Conservation (phyloP, 495 filamentous ascomycete genomes). For the Aspergillus hancockii region DNA sequence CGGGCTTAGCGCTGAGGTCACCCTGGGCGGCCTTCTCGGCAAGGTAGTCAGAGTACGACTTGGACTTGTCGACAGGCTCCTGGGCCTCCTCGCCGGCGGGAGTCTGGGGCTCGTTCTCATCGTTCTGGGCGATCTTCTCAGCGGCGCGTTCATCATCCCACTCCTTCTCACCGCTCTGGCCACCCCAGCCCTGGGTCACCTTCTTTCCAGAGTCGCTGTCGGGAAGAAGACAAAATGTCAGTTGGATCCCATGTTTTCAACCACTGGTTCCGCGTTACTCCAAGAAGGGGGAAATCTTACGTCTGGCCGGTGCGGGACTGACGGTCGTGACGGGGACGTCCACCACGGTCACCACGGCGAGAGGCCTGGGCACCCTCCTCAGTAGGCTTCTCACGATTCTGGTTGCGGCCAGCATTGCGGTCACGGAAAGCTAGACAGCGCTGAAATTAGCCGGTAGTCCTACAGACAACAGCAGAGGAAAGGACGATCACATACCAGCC, state of each 20-base stretch:
- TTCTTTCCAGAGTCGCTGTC: slow-evolving; percentile 87
- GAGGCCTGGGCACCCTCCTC: slow-evolving; percentile 64
- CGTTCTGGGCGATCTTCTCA: slow-evolving; percentile 79
- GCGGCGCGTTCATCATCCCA: slow-evolving; percentile 86
- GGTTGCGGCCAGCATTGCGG: slow-evolving; percentile 75
- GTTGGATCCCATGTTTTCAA: background rate
- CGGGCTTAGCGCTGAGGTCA: slow-evolving; percentile 68
- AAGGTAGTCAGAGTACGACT: slow-evolving; percentile 85
- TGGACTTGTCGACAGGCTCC: slow-evolving; percentile 84
- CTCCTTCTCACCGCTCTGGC: slow-evolving; percentile 72
- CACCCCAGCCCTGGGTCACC: slow-evolving; percentile 88
- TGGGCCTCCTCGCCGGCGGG: slow-evolving; percentile 42
- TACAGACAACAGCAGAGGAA: slow-evolving; percentile 1
- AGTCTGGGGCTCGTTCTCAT: slow-evolving; percentile 64
- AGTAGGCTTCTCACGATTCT: slow-evolving; percentile 79
- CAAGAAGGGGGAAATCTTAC: slow-evolving; percentile 48
- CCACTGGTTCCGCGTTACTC: background rate
- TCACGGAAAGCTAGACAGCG: slow-evolving; percentile 77
- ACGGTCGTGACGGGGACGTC: slow-evolving; percentile 71
- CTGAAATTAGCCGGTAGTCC: slow-evolving; percentile 15
- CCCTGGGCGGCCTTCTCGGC: slow-evolving; percentile 81
- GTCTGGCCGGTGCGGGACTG: slow-evolving; percentile 72
- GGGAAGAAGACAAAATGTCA: slow-evolving; percentile 15
- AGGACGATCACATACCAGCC: slow-evolving; percentile 63
- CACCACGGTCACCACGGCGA: slow-evolving; percentile 53